Conservation (phyloP, 164 flowering plant species). For the Chloranthus sessilifolius region DNA sequence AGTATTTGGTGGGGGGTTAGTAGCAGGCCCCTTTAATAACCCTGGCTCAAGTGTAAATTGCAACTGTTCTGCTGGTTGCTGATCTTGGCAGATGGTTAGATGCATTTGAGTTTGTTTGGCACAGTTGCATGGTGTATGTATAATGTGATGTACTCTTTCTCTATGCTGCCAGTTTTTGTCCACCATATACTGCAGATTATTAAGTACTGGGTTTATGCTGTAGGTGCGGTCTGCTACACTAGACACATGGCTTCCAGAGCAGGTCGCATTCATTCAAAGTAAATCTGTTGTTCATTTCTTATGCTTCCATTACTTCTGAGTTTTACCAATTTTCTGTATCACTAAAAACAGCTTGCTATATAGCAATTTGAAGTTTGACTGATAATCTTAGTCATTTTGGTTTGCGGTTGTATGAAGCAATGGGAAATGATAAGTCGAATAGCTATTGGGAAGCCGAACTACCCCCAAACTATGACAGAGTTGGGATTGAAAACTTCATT, state of each 20-base stretch:
- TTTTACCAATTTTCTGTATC: neutral
- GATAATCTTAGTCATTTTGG: neutral
- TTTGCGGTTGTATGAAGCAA: constrained; percentile 39
- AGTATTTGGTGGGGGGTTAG: too few species aligned
- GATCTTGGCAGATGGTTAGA: too few species aligned
- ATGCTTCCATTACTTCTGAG: neutral
- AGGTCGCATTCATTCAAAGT: constrained; percentile 85
- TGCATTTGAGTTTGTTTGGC: too few species aligned
- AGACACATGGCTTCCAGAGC: constrained; percentile 94
- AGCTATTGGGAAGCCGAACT: constrained; percentile 87
- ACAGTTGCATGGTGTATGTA: too few species aligned
- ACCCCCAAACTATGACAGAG: constrained; percentile 81
- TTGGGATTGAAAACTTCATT: constrained; percentile 83
- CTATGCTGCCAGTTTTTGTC: too few species aligned
- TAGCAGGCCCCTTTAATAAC: too few species aligned
- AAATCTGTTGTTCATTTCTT: constrained; percentile 18
- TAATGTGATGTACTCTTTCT: too few species aligned
- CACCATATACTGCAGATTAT: too few species aligned
- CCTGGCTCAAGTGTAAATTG: too few species aligned
- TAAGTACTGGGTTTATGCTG: constrained; percentile 5
- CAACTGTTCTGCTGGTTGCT: constrained; percentile 1
- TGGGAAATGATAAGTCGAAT: constrained; percentile 83
- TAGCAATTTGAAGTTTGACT: too few species aligned
- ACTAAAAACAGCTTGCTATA: neutral
- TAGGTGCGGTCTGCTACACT: constrained; percentile 87